Percentiles rank a stretch among this genome's conserved stretches.
Evolutionary conservation across 176 grass and related monocot genomes (phyloP).

Genomic region (Areca catechu): DNA sequence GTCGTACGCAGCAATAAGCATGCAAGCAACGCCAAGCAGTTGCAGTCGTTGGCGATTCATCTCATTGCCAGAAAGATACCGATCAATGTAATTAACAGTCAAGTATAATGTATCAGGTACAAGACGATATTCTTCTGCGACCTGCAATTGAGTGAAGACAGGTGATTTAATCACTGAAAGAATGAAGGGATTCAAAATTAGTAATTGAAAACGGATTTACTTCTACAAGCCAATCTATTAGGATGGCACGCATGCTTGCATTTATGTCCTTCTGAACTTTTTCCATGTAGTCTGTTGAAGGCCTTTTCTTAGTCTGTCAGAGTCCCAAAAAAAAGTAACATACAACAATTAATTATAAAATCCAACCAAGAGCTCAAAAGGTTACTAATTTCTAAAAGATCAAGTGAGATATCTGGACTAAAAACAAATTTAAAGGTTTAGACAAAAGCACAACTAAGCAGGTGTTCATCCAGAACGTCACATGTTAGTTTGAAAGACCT

Average conservation of each 20-base stretch:
- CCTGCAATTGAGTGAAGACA: conserved; percentile 28
- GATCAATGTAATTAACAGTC: conserved; percentile 79
- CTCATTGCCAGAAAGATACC: conserved; percentile 6
- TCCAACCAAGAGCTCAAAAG: too few relatives aligned
- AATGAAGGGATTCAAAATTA: neutral
- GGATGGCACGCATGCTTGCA: conserved; percentile 87
- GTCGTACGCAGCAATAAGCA: conserved; percentile 1
- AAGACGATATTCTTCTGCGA: conserved; percentile 92
- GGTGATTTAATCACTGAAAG: conserved; percentile 4
- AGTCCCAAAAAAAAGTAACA: neutral
- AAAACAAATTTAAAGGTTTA: too few relatives aligned
- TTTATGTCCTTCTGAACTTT: conserved; percentile 87
- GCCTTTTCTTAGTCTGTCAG: conserved; percentile 76
- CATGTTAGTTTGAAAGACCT: too few relatives aligned
- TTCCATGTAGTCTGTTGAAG: conserved; percentile 81
- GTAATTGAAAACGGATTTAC: conserved; percentile 21
- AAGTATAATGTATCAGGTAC: conserved; percentile 90
- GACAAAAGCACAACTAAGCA: too few relatives aligned
- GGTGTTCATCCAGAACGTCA: too few relatives aligned
- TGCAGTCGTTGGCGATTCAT: neutral
- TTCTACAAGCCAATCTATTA: conserved; percentile 98
- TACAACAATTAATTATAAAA: too few relatives aligned
- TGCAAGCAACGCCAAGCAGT: conserved; percentile 6
- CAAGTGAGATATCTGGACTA: too few relatives aligned
- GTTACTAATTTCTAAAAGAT: too few relatives aligned